Conservation (phyloP, 805 yeast genomes). For the Tetrapisispora taiwanensis region DNA sequence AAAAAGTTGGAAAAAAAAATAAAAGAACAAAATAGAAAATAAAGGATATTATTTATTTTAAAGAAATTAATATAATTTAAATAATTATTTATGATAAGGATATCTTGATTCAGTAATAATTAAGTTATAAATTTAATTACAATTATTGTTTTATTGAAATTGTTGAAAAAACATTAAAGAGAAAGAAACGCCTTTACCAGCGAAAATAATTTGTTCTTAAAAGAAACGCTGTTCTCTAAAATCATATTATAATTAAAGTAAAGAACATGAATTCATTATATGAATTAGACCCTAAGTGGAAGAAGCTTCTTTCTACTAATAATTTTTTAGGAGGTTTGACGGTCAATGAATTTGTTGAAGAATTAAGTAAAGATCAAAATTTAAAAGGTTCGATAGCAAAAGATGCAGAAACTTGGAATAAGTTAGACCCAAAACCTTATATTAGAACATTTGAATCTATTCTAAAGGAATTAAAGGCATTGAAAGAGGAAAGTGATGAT, state of each 20-base stretch:
- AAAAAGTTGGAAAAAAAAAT: neutral
- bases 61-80: no score
- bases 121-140: no score
- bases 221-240: no score
- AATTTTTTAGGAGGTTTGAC: constrained; percentile 60
- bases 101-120: no score
- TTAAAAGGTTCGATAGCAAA: constrained; percentile 6
- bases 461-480: constrained; percentile 53
- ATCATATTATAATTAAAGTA: no score
- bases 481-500: constrained; percentile 46
- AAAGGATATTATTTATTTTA: no score
- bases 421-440: constrained; percentile 84
- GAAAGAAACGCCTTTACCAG: no score
- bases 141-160: no score
- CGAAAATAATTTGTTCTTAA: no score
- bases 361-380: constrained; percentile 55
- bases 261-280: constrained; percentile 36
- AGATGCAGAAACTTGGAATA: constrained; percentile 6
- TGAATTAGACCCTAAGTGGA: constrained; percentile 55
- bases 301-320: constrained; percentile 45
- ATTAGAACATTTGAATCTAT: constrained; percentile 88
- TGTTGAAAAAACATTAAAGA: no score
- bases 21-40: neutral
- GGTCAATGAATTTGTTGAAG: constrained; percentile 73
- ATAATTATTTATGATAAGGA: no score